Evolutionary conservation across 345 rosid species (phyloP).

Genomic region (Dimocarpus longan): DNA sequence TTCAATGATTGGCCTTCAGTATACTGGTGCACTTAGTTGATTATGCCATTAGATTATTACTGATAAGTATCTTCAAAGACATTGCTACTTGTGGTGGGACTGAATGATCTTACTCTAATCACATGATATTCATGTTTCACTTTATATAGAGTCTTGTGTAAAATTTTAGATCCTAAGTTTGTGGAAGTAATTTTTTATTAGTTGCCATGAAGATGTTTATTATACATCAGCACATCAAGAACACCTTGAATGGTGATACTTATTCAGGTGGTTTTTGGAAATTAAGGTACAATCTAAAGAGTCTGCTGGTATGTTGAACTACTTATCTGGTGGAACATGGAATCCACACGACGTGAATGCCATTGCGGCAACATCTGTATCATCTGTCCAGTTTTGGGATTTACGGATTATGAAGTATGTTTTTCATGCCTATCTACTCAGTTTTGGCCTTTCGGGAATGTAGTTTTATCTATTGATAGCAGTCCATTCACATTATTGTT

Average conservation of each 20-base stretch:
- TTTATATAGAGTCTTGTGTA: neutral
- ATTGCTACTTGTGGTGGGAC: neutral
- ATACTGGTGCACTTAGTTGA: too few relatives aligned
- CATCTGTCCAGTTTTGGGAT: slow-evolving; percentile 93
- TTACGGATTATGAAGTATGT: slow-evolving; percentile 79
- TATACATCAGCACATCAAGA: neutral
- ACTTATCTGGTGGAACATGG: slow-evolving; percentile 89
- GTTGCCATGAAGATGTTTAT: slow-evolving; percentile 1
- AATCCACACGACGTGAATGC: slow-evolving; percentile 86
- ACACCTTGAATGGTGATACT: slow-evolving; percentile 27
- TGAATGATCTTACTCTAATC: neutral
- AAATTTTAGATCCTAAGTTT: neutral
- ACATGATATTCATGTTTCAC: neutral
- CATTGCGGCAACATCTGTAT: slow-evolving; percentile 80
- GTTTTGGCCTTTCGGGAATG: neutral
- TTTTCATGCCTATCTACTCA: neutral
- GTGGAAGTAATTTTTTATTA: neutral
- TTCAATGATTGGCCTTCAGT: too few relatives aligned
- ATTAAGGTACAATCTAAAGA: slow-evolving; percentile 75
- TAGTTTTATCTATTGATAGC: neutral
- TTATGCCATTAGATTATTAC: neutral
- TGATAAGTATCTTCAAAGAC: neutral
- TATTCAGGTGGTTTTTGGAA: slow-evolving; percentile 32
- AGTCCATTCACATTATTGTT: neutral
- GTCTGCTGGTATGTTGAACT: slow-evolving; percentile 81